A percentile compares a stretch with the other conserved stretches of the same genome.
These are phyloP conservation scores for Cantharellus cinnabarinus DNA, from an alignment of 768 basidiomycete genomes.

Conservation along the genomic window DNA sequence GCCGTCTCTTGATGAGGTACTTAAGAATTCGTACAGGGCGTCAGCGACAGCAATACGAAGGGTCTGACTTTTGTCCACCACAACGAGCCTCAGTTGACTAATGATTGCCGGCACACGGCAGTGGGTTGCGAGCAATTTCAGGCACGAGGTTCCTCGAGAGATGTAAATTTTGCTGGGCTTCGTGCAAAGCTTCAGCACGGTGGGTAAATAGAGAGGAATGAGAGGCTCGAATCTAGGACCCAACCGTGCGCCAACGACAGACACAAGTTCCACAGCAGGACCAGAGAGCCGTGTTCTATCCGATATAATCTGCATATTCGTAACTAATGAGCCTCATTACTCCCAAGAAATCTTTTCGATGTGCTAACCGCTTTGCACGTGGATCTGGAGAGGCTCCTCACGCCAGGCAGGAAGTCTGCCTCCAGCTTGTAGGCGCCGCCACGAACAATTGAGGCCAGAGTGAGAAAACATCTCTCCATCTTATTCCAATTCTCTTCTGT, in stretches of 20 bases:
- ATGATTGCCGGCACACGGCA: conserved; percentile 49
- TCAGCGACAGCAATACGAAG: conserved; percentile 48
- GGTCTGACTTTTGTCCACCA: conserved; percentile 48
- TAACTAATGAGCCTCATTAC: not conserved
- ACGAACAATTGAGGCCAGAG: conserved; percentile 29
- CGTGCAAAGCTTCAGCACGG: conserved; percentile 43
- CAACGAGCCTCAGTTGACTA: conserved; percentile 33
- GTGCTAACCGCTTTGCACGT: conserved; percentile 30
- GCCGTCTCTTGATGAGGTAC: conserved; percentile 8
- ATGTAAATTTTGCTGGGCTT: conserved; percentile 65
- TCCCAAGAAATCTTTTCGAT: not conserved
- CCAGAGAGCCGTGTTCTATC: conserved; percentile 57
- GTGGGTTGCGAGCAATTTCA: conserved; percentile 39
- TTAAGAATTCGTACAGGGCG: conserved; percentile 13
- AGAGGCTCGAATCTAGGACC: conserved; percentile 46
- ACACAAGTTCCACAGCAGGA: conserved; percentile 42
- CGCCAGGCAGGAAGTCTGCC: conserved; percentile 22
- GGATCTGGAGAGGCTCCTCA: conserved; percentile 33
- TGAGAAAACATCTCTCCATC: conserved; percentile 30
- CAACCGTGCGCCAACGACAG: conserved; percentile 30
- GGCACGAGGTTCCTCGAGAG: conserved; percentile 39
- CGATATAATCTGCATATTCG: conserved; percentile 24
- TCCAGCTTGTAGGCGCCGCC: conserved; percentile 34
- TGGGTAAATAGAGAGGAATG: conserved; percentile 43
- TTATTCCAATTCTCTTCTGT: conserved; percentile 67